phyloP scores from a whole-genome alignment of 768 basidiomycete genomes.

The Mycena amicta region DNA sequence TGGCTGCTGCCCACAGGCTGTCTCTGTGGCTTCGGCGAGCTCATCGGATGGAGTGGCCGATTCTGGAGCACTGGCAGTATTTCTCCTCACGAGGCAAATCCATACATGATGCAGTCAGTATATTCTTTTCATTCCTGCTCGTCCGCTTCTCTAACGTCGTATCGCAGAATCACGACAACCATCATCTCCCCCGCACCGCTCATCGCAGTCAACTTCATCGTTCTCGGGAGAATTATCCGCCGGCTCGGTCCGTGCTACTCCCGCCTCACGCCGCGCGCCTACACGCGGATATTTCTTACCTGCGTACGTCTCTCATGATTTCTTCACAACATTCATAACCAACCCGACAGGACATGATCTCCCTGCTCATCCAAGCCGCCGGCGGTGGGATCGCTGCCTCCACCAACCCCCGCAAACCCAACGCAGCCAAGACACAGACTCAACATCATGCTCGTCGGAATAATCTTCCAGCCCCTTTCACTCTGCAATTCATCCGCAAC shows the following conservation, averaged over 20 bases:
- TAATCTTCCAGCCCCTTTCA: slow-evolving; percentile 8
- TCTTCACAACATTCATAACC: too few species aligned
- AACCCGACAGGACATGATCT: not conserved
- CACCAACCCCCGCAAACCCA: not conserved
- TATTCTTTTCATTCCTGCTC: too few species aligned
- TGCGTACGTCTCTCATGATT: slow-evolving; percentile 42
- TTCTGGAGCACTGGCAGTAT: slow-evolving; percentile 55
- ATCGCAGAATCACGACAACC: slow-evolving; percentile 46
- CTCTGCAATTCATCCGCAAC: slow-evolving; percentile 3
- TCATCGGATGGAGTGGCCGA: slow-evolving; percentile 57
- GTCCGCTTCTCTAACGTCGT: too few species aligned
- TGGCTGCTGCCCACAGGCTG: slow-evolving; percentile 54
- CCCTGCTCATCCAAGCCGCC: slow-evolving; percentile 7
- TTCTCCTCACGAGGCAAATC: slow-evolving; percentile 22
- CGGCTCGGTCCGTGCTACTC: slow-evolving; percentile 52
- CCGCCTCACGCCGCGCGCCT: slow-evolving; percentile 37
- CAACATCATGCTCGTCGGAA: slow-evolving; percentile 19
- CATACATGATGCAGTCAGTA: slow-evolving; percentile 49
- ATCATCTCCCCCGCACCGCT: slow-evolving; percentile 60
- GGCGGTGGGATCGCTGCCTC: slow-evolving; percentile 9
- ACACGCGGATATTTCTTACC: slow-evolving; percentile 19
- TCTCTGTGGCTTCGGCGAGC: slow-evolving; percentile 50
- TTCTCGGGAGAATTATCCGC: slow-evolving; percentile 48
- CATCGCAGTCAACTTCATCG: slow-evolving; percentile 57
- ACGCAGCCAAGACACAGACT: not conserved